Percentiles rank a stretch among this genome's conserved stretches.
These are phyloP conservation scores for Ettlia oleoabundans DNA, from an alignment of 139 green algal genomes.

Conservation along the genomic window DNA sequence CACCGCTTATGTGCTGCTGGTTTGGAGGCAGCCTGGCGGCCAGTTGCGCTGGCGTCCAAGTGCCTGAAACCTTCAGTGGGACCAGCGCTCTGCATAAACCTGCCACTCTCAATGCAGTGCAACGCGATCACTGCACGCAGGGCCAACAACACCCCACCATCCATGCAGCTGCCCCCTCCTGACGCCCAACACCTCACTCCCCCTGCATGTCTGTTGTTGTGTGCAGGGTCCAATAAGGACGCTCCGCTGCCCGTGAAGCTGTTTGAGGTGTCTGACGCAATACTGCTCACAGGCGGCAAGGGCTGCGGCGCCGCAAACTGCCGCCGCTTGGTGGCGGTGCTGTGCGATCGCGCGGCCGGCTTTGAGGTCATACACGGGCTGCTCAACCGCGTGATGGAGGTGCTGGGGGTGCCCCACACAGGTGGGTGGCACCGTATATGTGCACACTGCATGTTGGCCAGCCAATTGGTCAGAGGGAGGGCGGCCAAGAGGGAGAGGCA, in stretches of 20 bases:
- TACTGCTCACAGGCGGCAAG: slow-evolving; percentile 62
- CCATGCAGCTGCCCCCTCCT: background rate
- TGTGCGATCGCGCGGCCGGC: slow-evolving; percentile 75
- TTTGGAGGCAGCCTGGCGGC: no score
- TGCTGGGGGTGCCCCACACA: slow-evolving; percentile 77
- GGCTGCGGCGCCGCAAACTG: slow-evolving; percentile 81
- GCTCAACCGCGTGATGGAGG: slow-evolving; percentile 97
- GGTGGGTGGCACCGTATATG: no score
- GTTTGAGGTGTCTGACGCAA: slow-evolving; percentile 94
- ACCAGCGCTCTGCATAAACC: no score
- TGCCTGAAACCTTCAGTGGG: no score
- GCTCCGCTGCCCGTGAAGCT: slow-evolving; percentile 90
- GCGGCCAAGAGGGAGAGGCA: no score
- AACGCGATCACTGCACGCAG: no score
- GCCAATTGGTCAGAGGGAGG: no score
- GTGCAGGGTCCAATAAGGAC: slow-evolving; percentile 84
- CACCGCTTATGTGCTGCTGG: no score
- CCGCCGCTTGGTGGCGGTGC: slow-evolving; percentile 88
- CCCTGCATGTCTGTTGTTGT: background rate
- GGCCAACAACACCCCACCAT: no score
- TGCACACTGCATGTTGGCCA: no score
- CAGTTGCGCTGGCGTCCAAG: no score
- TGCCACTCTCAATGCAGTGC: no score
- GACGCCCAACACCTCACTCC: background rate
- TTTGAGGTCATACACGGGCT: slow-evolving; percentile 98